Evolutionary conservation across 139 green algal genomes (phyloP).

Genomic region (Coelastrella sp.): DNA sequence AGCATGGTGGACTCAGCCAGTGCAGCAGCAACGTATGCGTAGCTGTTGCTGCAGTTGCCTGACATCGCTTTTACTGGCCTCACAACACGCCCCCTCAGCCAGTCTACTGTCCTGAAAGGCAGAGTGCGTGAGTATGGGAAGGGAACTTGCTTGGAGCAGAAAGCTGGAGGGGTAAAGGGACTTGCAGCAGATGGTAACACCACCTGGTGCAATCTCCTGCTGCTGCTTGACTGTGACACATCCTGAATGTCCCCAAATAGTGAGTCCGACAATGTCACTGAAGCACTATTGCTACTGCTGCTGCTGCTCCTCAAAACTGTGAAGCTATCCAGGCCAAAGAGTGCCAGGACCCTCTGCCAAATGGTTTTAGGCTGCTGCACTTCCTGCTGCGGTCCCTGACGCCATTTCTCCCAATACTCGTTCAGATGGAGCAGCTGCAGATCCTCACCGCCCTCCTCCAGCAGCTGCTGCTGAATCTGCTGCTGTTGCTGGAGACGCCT

Average conservation of each 20-base stretch:
- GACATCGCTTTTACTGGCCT: not conserved
- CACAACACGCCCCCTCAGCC: slow-evolving; percentile 5
- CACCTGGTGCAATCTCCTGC: not conserved
- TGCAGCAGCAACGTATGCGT: slow-evolving; percentile 25
- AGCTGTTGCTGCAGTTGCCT: slow-evolving; percentile 39
- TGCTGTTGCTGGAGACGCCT: not conserved
- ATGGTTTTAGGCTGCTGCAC: not conserved
- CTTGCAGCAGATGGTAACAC: not conserved
- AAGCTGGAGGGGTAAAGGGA: not conserved
- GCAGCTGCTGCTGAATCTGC: slow-evolving; percentile 31
- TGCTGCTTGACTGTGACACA: not conserved
- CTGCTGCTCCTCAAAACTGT: not conserved
- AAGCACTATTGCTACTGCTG: not conserved
- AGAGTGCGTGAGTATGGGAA: not conserved
- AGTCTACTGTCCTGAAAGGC: slow-evolving; percentile 26
- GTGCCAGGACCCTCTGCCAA: not conserved
- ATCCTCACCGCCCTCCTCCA: not conserved
- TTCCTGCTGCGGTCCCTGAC: not conserved
- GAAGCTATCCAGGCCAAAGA: not conserved
- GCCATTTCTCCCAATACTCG: not conserved
- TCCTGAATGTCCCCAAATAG: not conserved
- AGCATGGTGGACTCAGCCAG: slow-evolving; percentile 25
- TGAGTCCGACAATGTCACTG: not conserved
- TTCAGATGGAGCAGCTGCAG: not conserved
- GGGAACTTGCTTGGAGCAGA: slow-evolving; percentile 2